Evolutionary conservation across 106 monocot genomes (phyloP).

Genomic region (Dioscorea alata): DNA sequence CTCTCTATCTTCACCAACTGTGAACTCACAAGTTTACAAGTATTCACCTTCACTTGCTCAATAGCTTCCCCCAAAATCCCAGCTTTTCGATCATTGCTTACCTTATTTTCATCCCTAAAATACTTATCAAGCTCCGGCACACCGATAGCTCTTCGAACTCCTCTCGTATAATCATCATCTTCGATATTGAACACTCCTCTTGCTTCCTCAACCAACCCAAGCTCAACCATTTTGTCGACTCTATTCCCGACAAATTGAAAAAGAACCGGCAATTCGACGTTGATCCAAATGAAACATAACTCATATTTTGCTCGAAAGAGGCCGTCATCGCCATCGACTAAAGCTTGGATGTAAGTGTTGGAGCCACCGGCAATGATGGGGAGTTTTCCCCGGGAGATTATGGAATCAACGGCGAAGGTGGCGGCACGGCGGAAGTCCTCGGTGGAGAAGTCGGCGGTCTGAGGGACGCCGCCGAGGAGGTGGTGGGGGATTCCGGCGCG

Average conservation of each 20-base stretch:
- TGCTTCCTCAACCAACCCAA: conserved; percentile 23
- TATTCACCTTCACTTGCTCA: too few relatives aligned
- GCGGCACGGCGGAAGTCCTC: conserved; percentile 41
- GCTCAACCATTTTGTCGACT: conserved; percentile 22
- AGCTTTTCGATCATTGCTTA: too few relatives aligned
- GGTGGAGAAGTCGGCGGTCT: conserved; percentile 40
- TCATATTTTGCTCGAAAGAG: conserved; percentile 28
- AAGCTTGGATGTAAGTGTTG: conserved; percentile 51
- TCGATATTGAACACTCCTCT: neutral
- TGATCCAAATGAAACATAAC: conserved; percentile 31
- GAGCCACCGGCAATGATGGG: conserved; percentile 64
- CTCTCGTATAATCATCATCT: conserved; percentile 13
- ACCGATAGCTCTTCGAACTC: conserved; percentile 23
- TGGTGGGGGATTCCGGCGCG: conserved; percentile 40
- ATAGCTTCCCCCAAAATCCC: too few relatives aligned
- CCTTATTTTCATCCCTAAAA: neutral
- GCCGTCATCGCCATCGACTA: conserved; percentile 33
- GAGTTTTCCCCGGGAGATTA: conserved; percentile 17
- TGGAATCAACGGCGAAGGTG: conserved; percentile 1
- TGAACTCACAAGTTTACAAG: too few relatives aligned
- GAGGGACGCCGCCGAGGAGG: conserved; percentile 36
- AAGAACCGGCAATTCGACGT: conserved; percentile 17
- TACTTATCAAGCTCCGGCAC: conserved; percentile 18
- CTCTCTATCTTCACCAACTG: too few relatives aligned
- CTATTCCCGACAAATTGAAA: conserved; percentile 3